Evolutionary conservation across 139 green algal species (phyloP).

Genomic region (Volvox africanus): DNA sequence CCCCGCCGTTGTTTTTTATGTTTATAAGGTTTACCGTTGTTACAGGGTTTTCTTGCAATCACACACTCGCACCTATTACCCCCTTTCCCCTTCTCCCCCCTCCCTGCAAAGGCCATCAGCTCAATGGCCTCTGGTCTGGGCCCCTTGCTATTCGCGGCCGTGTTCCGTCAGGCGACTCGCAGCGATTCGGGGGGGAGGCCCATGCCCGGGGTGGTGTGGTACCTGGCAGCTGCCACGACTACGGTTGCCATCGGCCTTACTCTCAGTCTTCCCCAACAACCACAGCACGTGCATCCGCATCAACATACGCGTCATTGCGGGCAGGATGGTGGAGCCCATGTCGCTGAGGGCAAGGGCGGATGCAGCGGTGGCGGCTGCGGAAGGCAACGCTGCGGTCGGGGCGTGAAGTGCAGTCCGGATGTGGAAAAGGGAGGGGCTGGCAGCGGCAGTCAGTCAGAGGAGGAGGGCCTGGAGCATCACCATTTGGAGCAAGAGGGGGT

Average conservation of each 20-base stretch:
- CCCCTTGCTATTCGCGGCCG: constrained; percentile 75
- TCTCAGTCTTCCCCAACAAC: not conserved
- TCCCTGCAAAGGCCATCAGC: constrained; percentile 60
- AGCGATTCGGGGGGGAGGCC: constrained; percentile 63
- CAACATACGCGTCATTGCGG: not conserved
- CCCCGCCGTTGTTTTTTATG: too few species aligned
- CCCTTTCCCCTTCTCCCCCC: not conserved
- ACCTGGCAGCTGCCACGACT: constrained; percentile 27
- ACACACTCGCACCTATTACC: too few species aligned
- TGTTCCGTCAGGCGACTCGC: constrained; percentile 77
- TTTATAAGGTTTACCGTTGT: too few species aligned
- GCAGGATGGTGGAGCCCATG: not conserved
- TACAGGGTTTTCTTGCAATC: too few species aligned
- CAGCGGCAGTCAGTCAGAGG: not conserved
- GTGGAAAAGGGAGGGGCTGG: not conserved
- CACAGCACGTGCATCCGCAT: not conserved
- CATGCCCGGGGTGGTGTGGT: constrained; percentile 63
- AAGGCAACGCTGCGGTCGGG: too few species aligned
- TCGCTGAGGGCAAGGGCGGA: not conserved
- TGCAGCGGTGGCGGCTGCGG: not conserved
- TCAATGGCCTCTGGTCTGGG: constrained; percentile 77
- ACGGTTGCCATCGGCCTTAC: constrained; percentile 10
- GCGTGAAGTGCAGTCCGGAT: not conserved
- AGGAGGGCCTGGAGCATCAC: not conserved
- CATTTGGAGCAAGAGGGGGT: too few species aligned